phyloP scores from a whole-genome alignment of 441 rosid genomes.

The Gossypium schwendimanii region DNA sequence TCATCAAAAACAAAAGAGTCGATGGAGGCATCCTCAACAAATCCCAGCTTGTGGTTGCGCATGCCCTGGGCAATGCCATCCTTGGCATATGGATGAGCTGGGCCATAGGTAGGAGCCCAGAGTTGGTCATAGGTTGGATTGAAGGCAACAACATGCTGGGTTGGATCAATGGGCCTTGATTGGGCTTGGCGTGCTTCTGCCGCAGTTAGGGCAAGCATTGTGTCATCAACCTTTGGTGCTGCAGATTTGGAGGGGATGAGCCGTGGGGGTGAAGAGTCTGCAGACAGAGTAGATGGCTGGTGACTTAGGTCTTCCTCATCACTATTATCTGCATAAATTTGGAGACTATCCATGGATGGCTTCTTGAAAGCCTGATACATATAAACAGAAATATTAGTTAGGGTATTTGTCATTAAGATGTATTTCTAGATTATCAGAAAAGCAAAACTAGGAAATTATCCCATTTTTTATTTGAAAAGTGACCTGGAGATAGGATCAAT shows the following conservation, averaged over 20 bases:
- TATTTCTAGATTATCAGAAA: not conserved
- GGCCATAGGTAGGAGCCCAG: conserved; percentile 88
- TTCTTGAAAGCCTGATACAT: not conserved
- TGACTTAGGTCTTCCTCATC: conserved; percentile 31
- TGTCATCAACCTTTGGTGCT: conserved; percentile 86
- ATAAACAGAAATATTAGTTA: not conserved
- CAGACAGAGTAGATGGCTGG: conserved; percentile 28
- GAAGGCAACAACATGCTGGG: conserved; percentile 61
- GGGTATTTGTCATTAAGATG: not conserved
- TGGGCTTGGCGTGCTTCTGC: conserved; percentile 51
- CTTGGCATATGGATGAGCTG: conserved; percentile 88
- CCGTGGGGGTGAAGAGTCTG: conserved; percentile 80
- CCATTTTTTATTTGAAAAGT: not conserved
- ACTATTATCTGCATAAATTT: conserved; percentile 33
- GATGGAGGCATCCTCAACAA: conserved; percentile 85
- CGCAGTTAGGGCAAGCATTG: conserved; percentile 70
- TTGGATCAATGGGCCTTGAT: conserved; percentile 71
- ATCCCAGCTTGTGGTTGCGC: conserved; percentile 97
- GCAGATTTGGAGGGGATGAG: conserved; percentile 68
- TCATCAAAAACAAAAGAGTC: conserved; percentile 84
- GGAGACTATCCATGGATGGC: conserved; percentile 54
- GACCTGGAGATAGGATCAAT: not conserved
- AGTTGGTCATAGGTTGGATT: conserved; percentile 92
- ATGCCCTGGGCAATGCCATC: conserved; percentile 93
- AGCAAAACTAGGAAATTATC: not conserved